phyloP scores from a whole-genome alignment of 352 stramenopile genomes.

The Pythium pyrilobum region DNA sequence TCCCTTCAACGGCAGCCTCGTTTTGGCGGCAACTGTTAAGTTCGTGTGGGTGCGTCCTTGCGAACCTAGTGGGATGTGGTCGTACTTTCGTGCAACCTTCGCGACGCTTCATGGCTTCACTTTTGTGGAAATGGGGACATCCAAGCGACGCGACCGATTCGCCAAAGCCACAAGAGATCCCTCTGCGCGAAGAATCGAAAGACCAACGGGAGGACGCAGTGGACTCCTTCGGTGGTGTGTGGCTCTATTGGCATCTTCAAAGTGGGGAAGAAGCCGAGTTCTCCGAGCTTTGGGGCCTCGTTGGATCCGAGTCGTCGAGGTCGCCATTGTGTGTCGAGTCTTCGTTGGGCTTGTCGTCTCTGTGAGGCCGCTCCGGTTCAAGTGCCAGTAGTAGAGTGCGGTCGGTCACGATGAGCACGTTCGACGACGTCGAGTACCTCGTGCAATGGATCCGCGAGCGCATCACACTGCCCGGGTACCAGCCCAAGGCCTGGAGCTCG shows the following conservation, averaged over 20 bases:
- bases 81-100: constrained; percentile 10
- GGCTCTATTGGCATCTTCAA: too few species aligned
- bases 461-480: constrained; percentile 65
- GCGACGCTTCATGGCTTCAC: constrained; percentile 23
- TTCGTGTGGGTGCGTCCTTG: too few species aligned
- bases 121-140: neutral
- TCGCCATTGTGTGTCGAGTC: too few species aligned
- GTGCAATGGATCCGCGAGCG: constrained; percentile 84
- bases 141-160: constrained; percentile 14
- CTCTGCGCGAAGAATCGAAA: too few species aligned
- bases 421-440: constrained; percentile 80
- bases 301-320: too few species aligned
- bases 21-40: constrained; percentile 11
- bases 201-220: too few species aligned
- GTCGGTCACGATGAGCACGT: constrained; percentile 56
- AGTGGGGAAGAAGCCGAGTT: too few species aligned
- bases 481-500: constrained; percentile 65
- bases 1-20: neutral
- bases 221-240: too few species aligned
- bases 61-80: constrained; percentile 1
- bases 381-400: too few species aligned
- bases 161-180: too few species aligned
- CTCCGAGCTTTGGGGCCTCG: too few species aligned
- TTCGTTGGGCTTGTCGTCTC: too few species aligned
- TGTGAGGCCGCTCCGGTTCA: neutral